Evolutionary conservation across 805 yeast species (phyloP).

Genomic region (Priceomyces haplophilus): DNA sequence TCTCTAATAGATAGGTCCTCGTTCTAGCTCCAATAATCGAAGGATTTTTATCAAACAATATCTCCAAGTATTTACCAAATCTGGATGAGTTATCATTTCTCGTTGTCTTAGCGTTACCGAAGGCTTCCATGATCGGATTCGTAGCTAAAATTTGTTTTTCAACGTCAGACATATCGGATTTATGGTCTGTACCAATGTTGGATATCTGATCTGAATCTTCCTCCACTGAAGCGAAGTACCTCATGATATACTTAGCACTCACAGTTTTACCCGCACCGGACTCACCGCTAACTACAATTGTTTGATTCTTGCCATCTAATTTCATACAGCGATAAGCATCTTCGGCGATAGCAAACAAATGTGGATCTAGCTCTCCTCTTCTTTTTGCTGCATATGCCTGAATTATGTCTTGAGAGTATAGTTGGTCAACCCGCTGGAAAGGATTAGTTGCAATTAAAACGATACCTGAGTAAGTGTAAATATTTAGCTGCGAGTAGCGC

Average conservation of each 20-base stretch:
- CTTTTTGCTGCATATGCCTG: slow-evolving; percentile 92
- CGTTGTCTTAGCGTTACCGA: slow-evolving; percentile 97
- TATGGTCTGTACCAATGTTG: slow-evolving; percentile 34
- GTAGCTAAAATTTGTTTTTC: slow-evolving; percentile 95
- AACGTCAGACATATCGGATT: slow-evolving; percentile 76
- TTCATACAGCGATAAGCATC: slow-evolving; percentile 96
- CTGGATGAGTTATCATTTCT: slow-evolving; percentile 97
- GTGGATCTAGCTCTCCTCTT: slow-evolving; percentile 95
- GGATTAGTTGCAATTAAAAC: slow-evolving; percentile 96
- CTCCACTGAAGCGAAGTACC: slow-evolving; percentile 95
- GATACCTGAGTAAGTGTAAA: slow-evolving; percentile 94
- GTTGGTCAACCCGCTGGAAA: slow-evolving; percentile 85
- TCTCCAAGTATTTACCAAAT: slow-evolving; percentile 94
- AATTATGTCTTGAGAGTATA: slow-evolving; percentile 87
- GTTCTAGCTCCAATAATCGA: slow-evolving; percentile 92
- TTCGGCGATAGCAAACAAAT: slow-evolving; percentile 94
- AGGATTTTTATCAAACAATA: slow-evolving; percentile 69
- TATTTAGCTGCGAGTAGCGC: slow-evolving; percentile 84
- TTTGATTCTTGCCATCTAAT: slow-evolving; percentile 79
- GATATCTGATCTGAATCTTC: slow-evolving; percentile 34
- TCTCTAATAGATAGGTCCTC: slow-evolving; percentile 86
- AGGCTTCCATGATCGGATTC: slow-evolving; percentile 95
- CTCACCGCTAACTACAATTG: slow-evolving; percentile 96
- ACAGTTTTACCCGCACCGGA: slow-evolving; percentile 99
- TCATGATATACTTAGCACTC: slow-evolving; percentile 94